Evolutionary conservation across 352 stramenopile species (phyloP).

Genomic region (Phytopythium chamaehyphon): DNA sequence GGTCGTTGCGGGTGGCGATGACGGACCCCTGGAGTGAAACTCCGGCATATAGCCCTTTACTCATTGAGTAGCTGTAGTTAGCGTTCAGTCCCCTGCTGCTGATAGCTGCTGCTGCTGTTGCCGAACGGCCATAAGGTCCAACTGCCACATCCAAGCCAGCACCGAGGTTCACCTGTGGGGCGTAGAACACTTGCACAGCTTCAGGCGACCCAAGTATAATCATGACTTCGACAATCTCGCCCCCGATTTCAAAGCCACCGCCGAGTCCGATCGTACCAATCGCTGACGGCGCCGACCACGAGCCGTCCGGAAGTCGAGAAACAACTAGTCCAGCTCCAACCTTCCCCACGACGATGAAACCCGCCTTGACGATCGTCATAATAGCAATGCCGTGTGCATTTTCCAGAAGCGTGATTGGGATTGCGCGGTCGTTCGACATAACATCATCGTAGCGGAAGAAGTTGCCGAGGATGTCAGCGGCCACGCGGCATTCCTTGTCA

Average conservation of each 20-base stretch:
- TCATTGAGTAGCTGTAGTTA: conserved; percentile 87
- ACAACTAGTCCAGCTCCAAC: conserved; percentile 60
- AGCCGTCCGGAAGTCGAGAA: conserved; percentile 40
- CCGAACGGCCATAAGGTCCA: conserved; percentile 68
- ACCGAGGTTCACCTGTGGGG: conserved; percentile 72
- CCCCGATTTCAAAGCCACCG: conserved; percentile 67
- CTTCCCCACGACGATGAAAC: conserved; percentile 30
- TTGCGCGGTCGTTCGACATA: conserved; percentile 18
- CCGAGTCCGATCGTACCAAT: conserved; percentile 73
- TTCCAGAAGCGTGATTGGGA: conserved; percentile 25
- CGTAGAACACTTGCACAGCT: conserved; percentile 74
- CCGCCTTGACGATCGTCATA: conserved; percentile 24
- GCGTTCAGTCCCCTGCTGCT: conserved; percentile 41
- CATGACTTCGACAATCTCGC: conserved; percentile 84
- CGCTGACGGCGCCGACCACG: conserved; percentile 80
- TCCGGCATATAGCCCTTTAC: conserved; percentile 84
- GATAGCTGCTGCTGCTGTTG: conserved; percentile 35
- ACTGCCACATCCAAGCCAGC: conserved; percentile 76
- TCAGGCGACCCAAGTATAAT: conserved; percentile 84
- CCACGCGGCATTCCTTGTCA: conserved; percentile 32
- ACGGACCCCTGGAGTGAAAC: conserved; percentile 81
- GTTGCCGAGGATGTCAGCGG: conserved; percentile 36
- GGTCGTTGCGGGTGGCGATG: conserved; percentile 54
- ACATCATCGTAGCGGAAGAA: conserved; percentile 36
- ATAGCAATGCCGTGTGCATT: conserved; percentile 26